These are phyloP conservation scores for Yueomyces sp. DNA, from an alignment of 805 yeast species.

Conservation along the genomic window DNA sequence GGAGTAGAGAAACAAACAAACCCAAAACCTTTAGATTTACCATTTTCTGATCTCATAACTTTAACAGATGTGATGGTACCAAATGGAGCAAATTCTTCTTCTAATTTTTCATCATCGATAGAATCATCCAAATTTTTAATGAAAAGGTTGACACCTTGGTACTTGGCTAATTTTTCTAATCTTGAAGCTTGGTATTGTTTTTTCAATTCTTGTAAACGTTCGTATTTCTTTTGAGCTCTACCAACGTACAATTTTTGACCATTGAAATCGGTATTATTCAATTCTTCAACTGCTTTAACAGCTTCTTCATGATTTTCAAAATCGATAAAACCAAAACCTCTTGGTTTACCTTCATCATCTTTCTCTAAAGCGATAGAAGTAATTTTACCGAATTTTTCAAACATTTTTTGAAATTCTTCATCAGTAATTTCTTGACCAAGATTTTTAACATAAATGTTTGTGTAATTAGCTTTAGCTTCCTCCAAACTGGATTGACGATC, in stretches of 20 bases:
- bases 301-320: constrained; percentile 81
- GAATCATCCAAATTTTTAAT: constrained; percentile 92
- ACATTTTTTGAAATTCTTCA: constrained; percentile 59
- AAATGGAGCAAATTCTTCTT: constrained; percentile 83
- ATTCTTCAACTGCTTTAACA: constrained; percentile 77
- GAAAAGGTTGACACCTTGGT: constrained; percentile 95
- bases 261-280: constrained; percentile 74
- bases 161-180: constrained; percentile 81
- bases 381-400: constrained; percentile 61
- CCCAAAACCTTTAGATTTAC: constrained; percentile 96
- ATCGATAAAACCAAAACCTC: constrained; percentile 94
- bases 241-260: constrained; percentile 89
- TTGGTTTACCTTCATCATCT: constrained; percentile 78
- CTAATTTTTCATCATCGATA: constrained; percentile 80
- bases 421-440: constrained; percentile 56
- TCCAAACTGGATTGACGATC: constrained; percentile 92
- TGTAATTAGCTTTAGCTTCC: constrained; percentile 82
- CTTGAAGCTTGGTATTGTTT: constrained; percentile 87
- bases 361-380: constrained; percentile 72
- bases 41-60: constrained; percentile 89
- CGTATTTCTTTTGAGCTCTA: constrained; percentile 98
- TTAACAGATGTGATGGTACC: constrained; percentile 93
- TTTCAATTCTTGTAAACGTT: constrained; percentile 91
- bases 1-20: constrained; percentile 96
- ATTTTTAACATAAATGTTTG: constrained; percentile 93